Base-by-base conservation (phyloP, 495 filamentous ascomycete genomes). In the Penicillium verhagenii region DNA sequence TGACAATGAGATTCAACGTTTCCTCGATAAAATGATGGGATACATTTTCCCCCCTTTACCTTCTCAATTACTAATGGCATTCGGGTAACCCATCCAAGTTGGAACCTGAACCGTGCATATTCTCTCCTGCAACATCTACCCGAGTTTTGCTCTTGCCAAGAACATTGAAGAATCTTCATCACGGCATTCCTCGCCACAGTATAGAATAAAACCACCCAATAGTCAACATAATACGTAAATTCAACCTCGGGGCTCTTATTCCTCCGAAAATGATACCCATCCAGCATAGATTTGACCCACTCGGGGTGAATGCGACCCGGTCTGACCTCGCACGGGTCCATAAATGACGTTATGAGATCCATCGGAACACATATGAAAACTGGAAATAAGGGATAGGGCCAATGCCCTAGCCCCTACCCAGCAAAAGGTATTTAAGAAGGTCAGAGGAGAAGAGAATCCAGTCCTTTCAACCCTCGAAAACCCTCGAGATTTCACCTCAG, bases 391-490 rank as follows among this genome's bases (percentile, higher is more conserved):
- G n/a, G n/a, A 18, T 52, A 52, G 50, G 50, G 50, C 50, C 50
- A 16, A 52, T 52, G 50, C 50, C 50, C 50, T 52, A 52, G 21
- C 38, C 33, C 9, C 38, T 52, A 37, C 50, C 43, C 37, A 20
- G 50, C 11, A 26, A 45, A 0, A 14, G 26, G 4, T 45, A 45
- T 45, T 45, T 45, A 45, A 45, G 42, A 45, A 18, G 11, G 11
- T 28, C 23, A 21, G 26, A 13, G 14, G 42, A 6, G 6, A n/a
- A 6, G 13, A 16, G 2, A 1, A 16, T n/a, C n/a, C 6, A 45
- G 16, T n/a, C 42, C 24, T 26, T 45, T 19, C 42, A 45, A 45
- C 23, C 7, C 42, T 16, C 10, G 2, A 26, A 45, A 45, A 8
- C 23, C 42, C 1, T 45, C 21, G 13, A 16, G 26, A 26, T 26